A percentile compares a stretch with the other conserved stretches of the same genome.
Conservation (phyloP, 768 basidiomycete genomes). For the Suillus fuscotomentosus region DNA sequence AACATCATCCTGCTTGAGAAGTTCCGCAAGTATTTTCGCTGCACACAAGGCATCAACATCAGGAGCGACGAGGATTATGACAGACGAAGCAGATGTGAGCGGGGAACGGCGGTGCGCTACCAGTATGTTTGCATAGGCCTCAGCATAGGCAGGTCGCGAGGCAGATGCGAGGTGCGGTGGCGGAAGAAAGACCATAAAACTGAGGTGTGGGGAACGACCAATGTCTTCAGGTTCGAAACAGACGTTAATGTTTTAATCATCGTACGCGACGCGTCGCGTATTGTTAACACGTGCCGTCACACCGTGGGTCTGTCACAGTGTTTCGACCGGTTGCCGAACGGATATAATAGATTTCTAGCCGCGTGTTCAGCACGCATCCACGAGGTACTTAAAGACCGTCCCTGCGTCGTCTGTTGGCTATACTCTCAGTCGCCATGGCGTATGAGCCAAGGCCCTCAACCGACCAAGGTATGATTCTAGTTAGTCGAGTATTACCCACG, state of each 20-base stretch:
- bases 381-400: constrained; percentile 27
- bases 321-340: too few relatives aligned
- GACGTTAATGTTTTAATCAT: not conserved
- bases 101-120: constrained; percentile 70
- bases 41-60: constrained; percentile 94
- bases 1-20: constrained; percentile 93
- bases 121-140: constrained; percentile 74
- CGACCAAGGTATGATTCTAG: constrained; percentile 47
- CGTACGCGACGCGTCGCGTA: constrained; percentile 12
- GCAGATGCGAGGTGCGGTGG: constrained; percentile 68
- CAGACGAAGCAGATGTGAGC: constrained; percentile 75
- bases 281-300: constrained; percentile 5
- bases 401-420: constrained; percentile 3
- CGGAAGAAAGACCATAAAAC: constrained; percentile 62
- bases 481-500: not conserved
- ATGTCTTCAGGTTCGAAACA: not conserved
- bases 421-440: constrained; percentile 44
- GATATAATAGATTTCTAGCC: constrained; percentile 3
- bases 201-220: not conserved
- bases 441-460: constrained; percentile 53
- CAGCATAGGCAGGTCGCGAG: constrained; percentile 60
- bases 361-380: constrained; percentile 30
- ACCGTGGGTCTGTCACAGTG: not conserved
- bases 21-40: constrained; percentile 81
- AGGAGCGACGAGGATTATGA: constrained; percentile 83